Conservation (phyloP, 257 asterid genomes). For the Solanum tarijense region DNA sequence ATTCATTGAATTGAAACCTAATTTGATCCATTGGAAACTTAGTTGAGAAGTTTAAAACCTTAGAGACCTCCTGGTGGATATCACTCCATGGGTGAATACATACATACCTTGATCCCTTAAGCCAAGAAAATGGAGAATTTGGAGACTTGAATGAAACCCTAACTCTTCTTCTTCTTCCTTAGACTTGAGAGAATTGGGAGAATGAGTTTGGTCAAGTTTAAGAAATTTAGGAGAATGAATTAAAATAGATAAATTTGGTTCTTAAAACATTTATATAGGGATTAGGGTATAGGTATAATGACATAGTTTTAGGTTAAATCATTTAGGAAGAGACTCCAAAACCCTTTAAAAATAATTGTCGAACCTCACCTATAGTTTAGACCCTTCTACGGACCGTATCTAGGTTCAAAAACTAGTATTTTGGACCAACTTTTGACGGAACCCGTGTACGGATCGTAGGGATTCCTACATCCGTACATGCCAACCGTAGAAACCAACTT, state of each 20-base stretch:
- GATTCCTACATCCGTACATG: neutral
- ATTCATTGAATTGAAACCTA: neutral
- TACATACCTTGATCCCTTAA: neutral
- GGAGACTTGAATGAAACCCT: neutral
- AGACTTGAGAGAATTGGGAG: neutral
- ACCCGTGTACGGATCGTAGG: too few species aligned
- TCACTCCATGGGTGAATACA: neutral
- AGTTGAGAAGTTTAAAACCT: neutral
- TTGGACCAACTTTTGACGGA: neutral
- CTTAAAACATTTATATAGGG: neutral
- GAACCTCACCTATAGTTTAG: neutral
- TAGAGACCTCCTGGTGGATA: neutral
- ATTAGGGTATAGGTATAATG: neutral
- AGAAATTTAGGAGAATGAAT: neutral
- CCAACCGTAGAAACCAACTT: neutral
- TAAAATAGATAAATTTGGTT: neutral
- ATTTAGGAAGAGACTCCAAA: too few species aligned
- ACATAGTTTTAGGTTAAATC: neutral
- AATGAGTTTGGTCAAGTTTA: neutral
- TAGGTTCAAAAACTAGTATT: neutral
- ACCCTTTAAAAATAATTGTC: neutral
- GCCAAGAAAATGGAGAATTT: neutral
- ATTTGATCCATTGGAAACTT: neutral
- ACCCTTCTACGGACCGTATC: neutral
- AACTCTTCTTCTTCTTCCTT: neutral